phyloP scores from a whole-genome alignment of 768 basidiomycete genomes.

The Pleurotus djamor region DNA sequence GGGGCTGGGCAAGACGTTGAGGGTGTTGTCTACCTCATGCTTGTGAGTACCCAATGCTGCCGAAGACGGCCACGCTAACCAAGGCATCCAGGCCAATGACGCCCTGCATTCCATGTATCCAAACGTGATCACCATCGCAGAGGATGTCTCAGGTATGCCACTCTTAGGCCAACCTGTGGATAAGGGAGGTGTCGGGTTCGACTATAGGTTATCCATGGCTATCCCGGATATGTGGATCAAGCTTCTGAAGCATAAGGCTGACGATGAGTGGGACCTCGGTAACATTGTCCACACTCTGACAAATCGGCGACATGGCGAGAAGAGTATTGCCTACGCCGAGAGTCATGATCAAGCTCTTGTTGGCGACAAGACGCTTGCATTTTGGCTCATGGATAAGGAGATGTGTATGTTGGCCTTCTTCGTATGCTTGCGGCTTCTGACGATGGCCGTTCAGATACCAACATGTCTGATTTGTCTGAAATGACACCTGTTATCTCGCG shows the following conservation, averaged over 20 bases:
- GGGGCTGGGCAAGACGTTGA: conserved; percentile 83
- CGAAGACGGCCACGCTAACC: too few species aligned
- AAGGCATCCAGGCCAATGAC: conserved; percentile 79
- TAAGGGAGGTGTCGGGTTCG: conserved; percentile 93
- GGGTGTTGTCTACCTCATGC: conserved; percentile 94
- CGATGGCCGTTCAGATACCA: conserved; percentile 56
- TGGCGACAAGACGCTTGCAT: conserved; percentile 97
- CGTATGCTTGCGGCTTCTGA: background rate
- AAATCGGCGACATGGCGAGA: conserved; percentile 88
- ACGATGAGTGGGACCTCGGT: conserved; percentile 86
- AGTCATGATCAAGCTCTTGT: conserved; percentile 98
- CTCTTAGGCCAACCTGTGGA: conserved; percentile 78
- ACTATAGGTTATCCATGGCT: conserved; percentile 98
- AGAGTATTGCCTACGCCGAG: conserved; percentile 91
- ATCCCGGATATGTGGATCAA: conserved; percentile 99
- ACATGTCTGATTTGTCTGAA: conserved; percentile 88
- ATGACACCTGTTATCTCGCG: conserved; percentile 86
- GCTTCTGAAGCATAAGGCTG: conserved; percentile 86
- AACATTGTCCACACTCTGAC: conserved; percentile 88
- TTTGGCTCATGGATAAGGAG: conserved; percentile 99
- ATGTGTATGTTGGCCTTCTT: conserved; percentile 88
- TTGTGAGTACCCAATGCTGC: too few species aligned
- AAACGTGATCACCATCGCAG: conserved; percentile 85
- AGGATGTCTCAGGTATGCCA: conserved; percentile 99
- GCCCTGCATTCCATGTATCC: conserved; percentile 84